Base-by-base conservation (phyloP, 352 stramenopile genomes). In the Phytophthora cryptogea region DNA sequence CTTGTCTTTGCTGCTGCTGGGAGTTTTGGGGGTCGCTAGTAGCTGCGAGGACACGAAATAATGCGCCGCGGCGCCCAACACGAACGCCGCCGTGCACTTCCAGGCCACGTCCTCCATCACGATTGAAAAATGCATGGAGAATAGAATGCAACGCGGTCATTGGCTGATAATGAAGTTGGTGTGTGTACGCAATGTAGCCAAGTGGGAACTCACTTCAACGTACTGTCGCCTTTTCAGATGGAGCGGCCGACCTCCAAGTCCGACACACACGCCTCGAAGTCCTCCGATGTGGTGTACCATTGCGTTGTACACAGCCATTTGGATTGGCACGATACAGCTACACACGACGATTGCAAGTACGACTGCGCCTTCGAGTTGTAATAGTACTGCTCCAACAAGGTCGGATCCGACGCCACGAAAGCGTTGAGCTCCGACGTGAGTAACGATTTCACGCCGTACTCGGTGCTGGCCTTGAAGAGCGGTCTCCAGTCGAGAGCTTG, bases 281-380 rank as follows among this genome's bases (percentile, higher is more conserved):
- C 76, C 11, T 63, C 74, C 26, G 72, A 69, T 0, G 82, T 90
- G 5, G 70, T 76, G 69, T 71, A 90, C 81, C 83, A 91, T 51
- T 84, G 76, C 35, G 83, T 61, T 40, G 83, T 88, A 46, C 83
- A 91, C 26, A 89, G 46, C 39, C 76, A 82, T 27, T 85, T 74
- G 11, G 78, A 77, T 37, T 78, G 72, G 31, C 83, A 93, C 3
- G 48, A 20, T 16, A 51, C 60, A 4, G 55, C 48, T 4, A 63
- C 50, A 44, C 84, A 93, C 10, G 78, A 59, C 11, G 74, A 59
- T 14, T 78, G 52, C n/a, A 63, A 59, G 27, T 77, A 70, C 30
- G 82, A 86, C 54, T 78, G 71, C 42, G 78, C 82, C 69, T 90
- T 90, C 47, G 83, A 89, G 68, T 93, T 88, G 68, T 79, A 87